These are phyloP conservation scores for Mycena sanguinolenta DNA, from an alignment of 768 basidiomycete species.

Conservation along the genomic window DNA sequence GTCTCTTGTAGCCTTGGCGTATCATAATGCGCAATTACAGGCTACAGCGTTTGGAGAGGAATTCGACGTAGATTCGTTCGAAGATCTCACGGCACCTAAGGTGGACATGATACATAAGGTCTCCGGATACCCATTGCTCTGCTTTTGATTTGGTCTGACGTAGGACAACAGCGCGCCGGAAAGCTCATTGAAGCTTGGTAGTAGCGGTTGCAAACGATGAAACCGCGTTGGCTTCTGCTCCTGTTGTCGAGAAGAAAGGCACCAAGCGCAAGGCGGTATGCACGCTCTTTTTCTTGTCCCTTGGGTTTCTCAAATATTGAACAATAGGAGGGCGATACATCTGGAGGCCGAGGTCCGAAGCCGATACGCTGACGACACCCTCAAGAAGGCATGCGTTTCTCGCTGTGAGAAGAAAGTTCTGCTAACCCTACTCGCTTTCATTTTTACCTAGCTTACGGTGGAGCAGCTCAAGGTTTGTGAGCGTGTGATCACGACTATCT, in stretches of 20 bases:
- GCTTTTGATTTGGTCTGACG: constrained; percentile 20
- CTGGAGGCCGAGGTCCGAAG: constrained; percentile 81
- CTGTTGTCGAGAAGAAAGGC: constrained; percentile 48
- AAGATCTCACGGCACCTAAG: constrained; percentile 87
- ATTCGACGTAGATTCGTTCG: constrained; percentile 81
- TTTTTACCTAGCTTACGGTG: constrained; percentile 70
- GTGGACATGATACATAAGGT: constrained; percentile 86
- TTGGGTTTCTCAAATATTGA: constrained; percentile 11
- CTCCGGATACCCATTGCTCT: background rate
- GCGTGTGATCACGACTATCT: constrained; percentile 13
- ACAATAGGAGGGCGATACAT: constrained; percentile 69
- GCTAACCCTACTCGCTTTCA: constrained; percentile 27
- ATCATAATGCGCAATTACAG: constrained; percentile 91
- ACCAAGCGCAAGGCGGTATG: constrained; percentile 83
- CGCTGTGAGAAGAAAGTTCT: background rate
- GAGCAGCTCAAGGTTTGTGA: constrained; percentile 80
- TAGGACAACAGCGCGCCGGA: constrained; percentile 70
- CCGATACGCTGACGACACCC: constrained; percentile 67
- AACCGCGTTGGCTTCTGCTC: constrained; percentile 58
- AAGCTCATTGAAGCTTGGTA: constrained; percentile 81
- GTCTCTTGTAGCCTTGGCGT: constrained; percentile 71
- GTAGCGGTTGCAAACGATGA: constrained; percentile 70
- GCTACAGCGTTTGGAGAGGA: constrained; percentile 94
- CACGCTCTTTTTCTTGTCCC: constrained; percentile 27
- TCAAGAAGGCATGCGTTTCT: constrained; percentile 71